Evolutionary conservation across 2,329 filamentous ascomycete species (phyloP).

Genomic region (Colletotrichum sp.): DNA sequence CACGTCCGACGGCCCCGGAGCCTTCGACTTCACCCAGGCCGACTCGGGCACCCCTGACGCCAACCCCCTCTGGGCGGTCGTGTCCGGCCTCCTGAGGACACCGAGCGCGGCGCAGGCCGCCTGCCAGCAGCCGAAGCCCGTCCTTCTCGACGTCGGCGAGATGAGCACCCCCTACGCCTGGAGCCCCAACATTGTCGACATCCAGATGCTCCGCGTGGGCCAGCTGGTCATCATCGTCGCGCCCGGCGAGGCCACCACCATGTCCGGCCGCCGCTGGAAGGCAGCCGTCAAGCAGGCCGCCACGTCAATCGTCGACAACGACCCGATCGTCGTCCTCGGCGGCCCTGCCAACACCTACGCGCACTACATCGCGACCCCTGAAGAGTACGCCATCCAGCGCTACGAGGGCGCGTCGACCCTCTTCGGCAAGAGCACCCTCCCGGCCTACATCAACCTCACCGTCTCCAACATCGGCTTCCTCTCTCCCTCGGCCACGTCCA

Average conservation of each 20-base stretch:
- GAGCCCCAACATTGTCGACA: constrained; percentile 90
- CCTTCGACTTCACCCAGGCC: constrained; percentile 93
- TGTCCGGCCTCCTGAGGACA: constrained; percentile 73
- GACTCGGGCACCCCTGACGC: constrained; percentile 70
- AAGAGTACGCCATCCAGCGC: constrained; percentile 84
- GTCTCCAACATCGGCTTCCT: constrained; percentile 75
- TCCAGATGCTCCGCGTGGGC: constrained; percentile 84
- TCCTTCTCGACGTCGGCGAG: constrained; percentile 88
- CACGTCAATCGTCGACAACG: constrained; percentile 46
- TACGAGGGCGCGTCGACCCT: constrained; percentile 96
- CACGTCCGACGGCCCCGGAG: constrained; percentile 88
- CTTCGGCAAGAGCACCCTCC: constrained; percentile 81
- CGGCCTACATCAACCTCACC: constrained; percentile 87
- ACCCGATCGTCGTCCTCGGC: constrained; percentile 81
- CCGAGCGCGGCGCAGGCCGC: constrained; percentile 72
- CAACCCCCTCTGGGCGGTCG: constrained; percentile 80
- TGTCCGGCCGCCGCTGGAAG: constrained; percentile 89
- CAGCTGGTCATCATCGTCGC: constrained; percentile 84
- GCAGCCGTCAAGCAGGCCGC: constrained; percentile 66
- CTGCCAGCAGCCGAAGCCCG: constrained; percentile 83
- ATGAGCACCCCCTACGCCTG: constrained; percentile 80
- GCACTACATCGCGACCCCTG: constrained; percentile 79
- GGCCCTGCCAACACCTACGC: constrained; percentile 92
- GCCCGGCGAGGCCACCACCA: constrained; percentile 89
- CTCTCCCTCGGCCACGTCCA: constrained; percentile 47